A percentile compares a stretch with the other conserved stretches of the same genome.
phyloP scores from a whole-genome alignment of 371 early-diverging fungal genomes.

The Rhizopus delemar region DNA sequence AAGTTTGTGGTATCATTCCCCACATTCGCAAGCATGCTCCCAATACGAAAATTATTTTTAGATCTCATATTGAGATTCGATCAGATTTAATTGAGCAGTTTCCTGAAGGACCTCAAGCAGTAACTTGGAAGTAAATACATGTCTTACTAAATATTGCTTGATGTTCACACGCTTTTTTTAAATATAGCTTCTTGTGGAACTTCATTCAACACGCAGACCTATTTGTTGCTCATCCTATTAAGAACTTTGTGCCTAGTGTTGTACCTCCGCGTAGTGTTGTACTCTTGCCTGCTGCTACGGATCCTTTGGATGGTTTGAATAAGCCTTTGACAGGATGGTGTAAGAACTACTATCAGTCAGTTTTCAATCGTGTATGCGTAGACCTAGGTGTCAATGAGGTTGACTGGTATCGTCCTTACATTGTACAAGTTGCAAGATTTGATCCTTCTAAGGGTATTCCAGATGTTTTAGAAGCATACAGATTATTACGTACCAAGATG shows the following conservation, averaged over 20 bases:
- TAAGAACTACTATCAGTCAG: constrained; percentile 67
- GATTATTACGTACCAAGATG: constrained; percentile 60
- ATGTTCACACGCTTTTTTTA: neutral
- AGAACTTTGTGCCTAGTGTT: constrained; percentile 68
- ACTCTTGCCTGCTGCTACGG: constrained; percentile 78
- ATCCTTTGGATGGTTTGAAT: constrained; percentile 76
- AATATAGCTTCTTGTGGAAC: constrained; percentile 66
- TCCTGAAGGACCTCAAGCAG: constrained; percentile 60
- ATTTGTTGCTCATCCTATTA: constrained; percentile 81
- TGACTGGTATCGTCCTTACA: constrained; percentile 69
- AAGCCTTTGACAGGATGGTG: constrained; percentile 57
- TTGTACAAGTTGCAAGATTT: constrained; percentile 86
- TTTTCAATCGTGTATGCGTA: constrained; percentile 76
- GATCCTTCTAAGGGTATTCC: constrained; percentile 93
- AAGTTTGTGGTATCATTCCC: constrained; percentile 75
- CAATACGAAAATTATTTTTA: constrained; percentile 72
- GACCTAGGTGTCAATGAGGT: constrained; percentile 71
- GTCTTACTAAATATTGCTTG: neutral
- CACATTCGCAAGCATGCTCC: constrained; percentile 72
- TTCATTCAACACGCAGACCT: constrained; percentile 74
- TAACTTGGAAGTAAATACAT: constrained; percentile 58
- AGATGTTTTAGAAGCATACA: constrained; percentile 76
- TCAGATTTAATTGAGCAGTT: constrained; percentile 65
- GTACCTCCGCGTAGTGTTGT: constrained; percentile 67
- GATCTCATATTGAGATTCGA: constrained; percentile 87